These are phyloP conservation scores for Chaetomiaceae sp. DNA, from an alignment of 2,329 filamentous ascomycete genomes.

Conservation along the genomic window DNA sequence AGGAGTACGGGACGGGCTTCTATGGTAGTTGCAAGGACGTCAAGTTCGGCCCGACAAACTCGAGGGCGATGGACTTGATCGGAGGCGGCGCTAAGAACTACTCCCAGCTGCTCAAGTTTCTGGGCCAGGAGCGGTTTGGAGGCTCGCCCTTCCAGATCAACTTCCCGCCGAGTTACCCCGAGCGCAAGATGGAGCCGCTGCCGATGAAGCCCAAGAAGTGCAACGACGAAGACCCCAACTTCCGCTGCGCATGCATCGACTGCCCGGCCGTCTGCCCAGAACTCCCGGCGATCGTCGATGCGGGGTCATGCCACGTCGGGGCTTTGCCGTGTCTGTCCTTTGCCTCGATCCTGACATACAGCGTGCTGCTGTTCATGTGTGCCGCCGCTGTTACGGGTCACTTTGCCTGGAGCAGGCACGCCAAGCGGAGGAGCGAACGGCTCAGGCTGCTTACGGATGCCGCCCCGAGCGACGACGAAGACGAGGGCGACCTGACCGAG, in stretches of 20 bases:
- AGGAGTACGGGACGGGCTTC: conserved; percentile 80
- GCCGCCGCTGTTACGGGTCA: conserved; percentile 66
- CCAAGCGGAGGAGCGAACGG: conserved; percentile 70
- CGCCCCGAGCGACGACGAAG: conserved; percentile 82
- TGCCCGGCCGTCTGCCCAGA: conserved; percentile 81
- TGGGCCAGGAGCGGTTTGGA: conserved; percentile 84
- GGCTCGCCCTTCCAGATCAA: conserved; percentile 99
- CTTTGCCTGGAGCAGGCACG: conserved; percentile 68
- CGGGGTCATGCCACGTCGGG: conserved; percentile 74
- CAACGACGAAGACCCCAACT: conserved; percentile 81
- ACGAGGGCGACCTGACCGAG: conserved; percentile 80
- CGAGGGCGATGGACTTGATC: conserved; percentile 91
- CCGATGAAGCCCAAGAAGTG: conserved; percentile 76
- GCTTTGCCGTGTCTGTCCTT: conserved; percentile 90
- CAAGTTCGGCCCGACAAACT: conserved; percentile 92
- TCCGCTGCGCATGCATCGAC: conserved; percentile 89
- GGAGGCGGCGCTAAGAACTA: conserved; percentile 93
- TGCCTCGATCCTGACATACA: conserved; percentile 81
- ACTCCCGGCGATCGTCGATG: conserved; percentile 68
- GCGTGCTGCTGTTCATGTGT: conserved; percentile 64
- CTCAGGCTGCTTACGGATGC: conserved; percentile 84
- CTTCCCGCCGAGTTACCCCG: conserved; percentile 62
- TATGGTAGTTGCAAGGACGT: conserved; percentile 98
- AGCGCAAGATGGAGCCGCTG: conserved; percentile 66
- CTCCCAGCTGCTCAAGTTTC: conserved; percentile 78